Evolutionary conservation across 176 grass and related monocot species (phyloP).

Genomic region (Carex scoparia): DNA sequence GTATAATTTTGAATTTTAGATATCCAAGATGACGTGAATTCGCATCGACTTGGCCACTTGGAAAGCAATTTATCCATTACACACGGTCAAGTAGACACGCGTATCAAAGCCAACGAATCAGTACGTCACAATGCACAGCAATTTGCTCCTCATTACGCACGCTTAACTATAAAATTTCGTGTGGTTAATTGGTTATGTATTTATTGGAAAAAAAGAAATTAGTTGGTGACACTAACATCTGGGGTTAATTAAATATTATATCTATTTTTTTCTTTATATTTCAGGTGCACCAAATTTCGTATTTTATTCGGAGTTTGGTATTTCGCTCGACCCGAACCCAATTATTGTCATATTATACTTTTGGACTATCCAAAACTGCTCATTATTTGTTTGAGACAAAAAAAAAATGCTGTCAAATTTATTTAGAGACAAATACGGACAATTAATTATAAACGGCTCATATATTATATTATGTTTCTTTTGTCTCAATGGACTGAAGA

Average conservation of each 20-base stretch:
- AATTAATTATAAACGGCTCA: neutral
- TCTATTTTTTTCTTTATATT: neutral
- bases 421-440: neutral
- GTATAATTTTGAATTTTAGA: too few relatives aligned
- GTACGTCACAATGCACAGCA: neutral
- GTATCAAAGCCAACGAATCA: neutral
- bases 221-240: neutral
- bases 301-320: neutral
- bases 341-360: neutral
- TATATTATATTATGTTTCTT: neutral
- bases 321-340: neutral
- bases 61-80: neutral
- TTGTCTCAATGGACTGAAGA: too few relatives aligned
- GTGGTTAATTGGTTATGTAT: too few relatives aligned
- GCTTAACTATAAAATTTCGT: slow-evolving; percentile 3
- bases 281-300: neutral
- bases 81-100: neutral
- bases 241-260: neutral
- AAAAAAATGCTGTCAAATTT: neutral
- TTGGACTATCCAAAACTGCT: neutral
- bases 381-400: neutral
- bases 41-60: neutral
- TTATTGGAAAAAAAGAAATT: neutral
- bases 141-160: neutral
- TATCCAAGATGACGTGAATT: too few relatives aligned